Evolutionary conservation across 495 filamentous ascomycete genomes (phyloP).

Genomic region (Aspergillus bridgeri): DNA sequence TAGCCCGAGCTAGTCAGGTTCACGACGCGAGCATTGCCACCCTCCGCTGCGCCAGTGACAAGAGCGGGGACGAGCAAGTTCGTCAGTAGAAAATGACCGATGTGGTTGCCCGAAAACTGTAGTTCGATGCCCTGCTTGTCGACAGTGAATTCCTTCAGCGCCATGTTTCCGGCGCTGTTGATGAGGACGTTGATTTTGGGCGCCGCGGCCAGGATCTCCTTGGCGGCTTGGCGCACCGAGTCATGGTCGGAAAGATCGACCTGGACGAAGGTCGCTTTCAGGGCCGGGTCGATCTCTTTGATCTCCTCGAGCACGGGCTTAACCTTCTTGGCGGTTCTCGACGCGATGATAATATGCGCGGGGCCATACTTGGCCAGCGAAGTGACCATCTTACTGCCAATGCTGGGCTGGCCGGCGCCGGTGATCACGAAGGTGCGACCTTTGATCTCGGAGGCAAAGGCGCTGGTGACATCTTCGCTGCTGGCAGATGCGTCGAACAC

Average conservation of each 20-base stretch:
- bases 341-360: not conserved
- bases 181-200: slow-evolving; percentile 4
- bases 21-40: not conserved
- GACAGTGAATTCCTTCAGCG: slow-evolving; percentile 1
- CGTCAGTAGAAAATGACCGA: not conserved
- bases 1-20: slow-evolving; percentile 2
- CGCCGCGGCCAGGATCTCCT: not conserved
- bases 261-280: not conserved
- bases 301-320: not conserved
- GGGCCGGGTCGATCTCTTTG: not conserved
- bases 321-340: not conserved
- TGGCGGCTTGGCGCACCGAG: slow-evolving; percentile 1
- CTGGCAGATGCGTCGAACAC: not conserved
- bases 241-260: slow-evolving; percentile 1
- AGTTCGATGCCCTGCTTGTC: slow-evolving; percentile 3
- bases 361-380: not conserved
- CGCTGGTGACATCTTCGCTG: not conserved
- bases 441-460: not conserved
- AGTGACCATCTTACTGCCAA: slow-evolving; percentile 2
- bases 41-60: not conserved
- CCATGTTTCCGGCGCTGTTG: slow-evolving; percentile 4
- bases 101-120: not conserved
- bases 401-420: slow-evolving; percentile 1
- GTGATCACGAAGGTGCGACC: slow-evolving; percentile 1
- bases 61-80: not conserved